Evolutionary conservation across 495 filamentous ascomycete species (phyloP), one percentile per base, ranked within the genome.

Genomic region (Neurospora sp.): DNA sequence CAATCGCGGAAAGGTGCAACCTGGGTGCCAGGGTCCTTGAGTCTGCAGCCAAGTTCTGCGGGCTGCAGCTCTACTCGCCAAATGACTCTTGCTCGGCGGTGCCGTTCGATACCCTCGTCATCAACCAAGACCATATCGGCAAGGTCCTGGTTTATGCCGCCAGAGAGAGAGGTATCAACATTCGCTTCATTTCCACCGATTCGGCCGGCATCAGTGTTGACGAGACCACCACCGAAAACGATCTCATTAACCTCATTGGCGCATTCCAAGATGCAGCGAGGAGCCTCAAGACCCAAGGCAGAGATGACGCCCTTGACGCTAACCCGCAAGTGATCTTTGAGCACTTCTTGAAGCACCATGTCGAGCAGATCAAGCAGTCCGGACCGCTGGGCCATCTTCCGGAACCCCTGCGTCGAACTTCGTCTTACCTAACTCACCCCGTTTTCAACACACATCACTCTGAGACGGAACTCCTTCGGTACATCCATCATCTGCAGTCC

Each of bases 381-480:
- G 76, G 81, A 35, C 75, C 80, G 39, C 75, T 87, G 38, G 84
- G 83, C n/a, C 84, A 82, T 18, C 79, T 91, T 38, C 91, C 92
- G 2, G 83, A 88, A 9, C 78, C 79, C 35, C 86, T 98, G 71
- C 89, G 88, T 77, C 89, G 96, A 79, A 93, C 87, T 12, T 93
- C 92, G 1, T 71, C 85, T 20, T 99, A 91, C 81, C 85, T 99
- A 49, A 93, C 92, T 8, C 96, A 99, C 79, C 93, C 96, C 1
- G 93, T 97, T 11, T 99, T 99, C 89, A 99, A 98, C 84, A 91
- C 91, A 27, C 91, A 99, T 82, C 96, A 97, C 84, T 98, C 96
- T 0, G 96, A 99, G 83, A 98, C 96, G 3, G 93, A 98, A 81
- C 88, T 99, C 80, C 87, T 98, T 46, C 91, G 96, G 46, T 99